Percentiles rank a stretch among this genome's conserved stretches.
These are phyloP conservation scores for Alternaria sp. DNA, from an alignment of 2,329 filamentous ascomycete species.

Conservation along the genomic window DNA sequence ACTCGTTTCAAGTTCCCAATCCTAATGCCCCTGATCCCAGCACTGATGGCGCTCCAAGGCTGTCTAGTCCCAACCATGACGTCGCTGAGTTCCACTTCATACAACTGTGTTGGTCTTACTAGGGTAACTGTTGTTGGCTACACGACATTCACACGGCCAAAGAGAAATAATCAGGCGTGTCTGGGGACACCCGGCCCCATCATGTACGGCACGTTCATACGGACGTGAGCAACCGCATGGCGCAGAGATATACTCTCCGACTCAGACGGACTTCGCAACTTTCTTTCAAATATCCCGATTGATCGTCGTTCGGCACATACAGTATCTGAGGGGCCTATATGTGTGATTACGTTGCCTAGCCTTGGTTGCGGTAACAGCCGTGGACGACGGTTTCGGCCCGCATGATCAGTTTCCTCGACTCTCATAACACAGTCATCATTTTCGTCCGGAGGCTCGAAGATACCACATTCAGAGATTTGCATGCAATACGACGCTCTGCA, in stretches of 20 bases:
- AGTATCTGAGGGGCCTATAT: not conserved
- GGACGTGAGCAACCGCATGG: not conserved
- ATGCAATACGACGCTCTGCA: not conserved
- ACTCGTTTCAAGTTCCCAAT: conserved; percentile 3
- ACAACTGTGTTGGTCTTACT: conserved; percentile 1
- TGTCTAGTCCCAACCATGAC: not conserved
- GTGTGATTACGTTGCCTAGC: not conserved
- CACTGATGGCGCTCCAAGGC: not conserved
- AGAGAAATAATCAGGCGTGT: not conserved
- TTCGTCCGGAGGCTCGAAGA: not conserved
- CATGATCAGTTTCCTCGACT: not conserved
- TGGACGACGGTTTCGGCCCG: not conserved
- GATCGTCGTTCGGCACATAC: not conserved
- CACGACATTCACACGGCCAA: not conserved
- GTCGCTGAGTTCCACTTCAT: not conserved
- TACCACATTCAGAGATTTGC: not conserved
- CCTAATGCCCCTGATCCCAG: not conserved
- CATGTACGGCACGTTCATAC: not conserved
- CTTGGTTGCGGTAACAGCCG: not conserved
- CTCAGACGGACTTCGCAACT: conserved; percentile 2
- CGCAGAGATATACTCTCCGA: not conserved
- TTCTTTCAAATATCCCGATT: not conserved
- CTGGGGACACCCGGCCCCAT: conserved; percentile 1
- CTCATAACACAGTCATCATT: not conserved
- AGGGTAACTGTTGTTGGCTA: conserved; percentile 1